A percentile compares a stretch with the other conserved stretches of the same genome.
Evolutionary conservation across 495 filamentous ascomycete species (phyloP).

Genomic region (Penicillium parvum): DNA sequence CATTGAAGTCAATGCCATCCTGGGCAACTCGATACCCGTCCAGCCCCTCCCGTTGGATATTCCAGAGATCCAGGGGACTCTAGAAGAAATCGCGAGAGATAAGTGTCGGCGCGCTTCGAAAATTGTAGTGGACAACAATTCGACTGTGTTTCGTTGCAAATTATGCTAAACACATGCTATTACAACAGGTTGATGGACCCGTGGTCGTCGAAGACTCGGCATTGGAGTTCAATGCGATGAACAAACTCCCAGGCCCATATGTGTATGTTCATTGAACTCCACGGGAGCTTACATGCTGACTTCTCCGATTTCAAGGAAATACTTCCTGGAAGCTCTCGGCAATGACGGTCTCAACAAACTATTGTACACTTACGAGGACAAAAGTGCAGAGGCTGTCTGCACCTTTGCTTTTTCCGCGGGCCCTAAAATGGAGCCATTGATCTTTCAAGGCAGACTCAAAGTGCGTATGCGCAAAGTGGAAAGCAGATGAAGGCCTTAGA

Average conservation of each 20-base stretch:
- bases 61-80: constrained; percentile 72
- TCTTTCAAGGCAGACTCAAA: constrained; percentile 75
- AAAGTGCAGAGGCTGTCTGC: constrained; percentile 81
- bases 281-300: background rate
- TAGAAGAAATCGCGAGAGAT: constrained; percentile 74
- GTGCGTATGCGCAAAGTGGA: constrained; percentile 8
- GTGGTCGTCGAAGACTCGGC: constrained; percentile 95
- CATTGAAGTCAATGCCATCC: constrained; percentile 68
- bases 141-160: background rate
- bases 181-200: constrained; percentile 64
- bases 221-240: constrained; percentile 77
- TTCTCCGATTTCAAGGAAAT: constrained; percentile 56
- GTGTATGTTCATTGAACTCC: constrained; percentile 53
- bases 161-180: background rate
- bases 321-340: constrained; percentile 74
- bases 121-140: constrained; percentile 35
- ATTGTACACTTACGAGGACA: constrained; percentile 74
- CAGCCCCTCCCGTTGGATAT: constrained; percentile 62
- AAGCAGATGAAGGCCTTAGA: background rate
- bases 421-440: constrained; percentile 65
- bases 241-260: constrained; percentile 81
- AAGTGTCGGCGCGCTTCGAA: constrained; percentile 72
- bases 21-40: constrained; percentile 59
- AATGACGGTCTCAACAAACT: constrained; percentile 77
- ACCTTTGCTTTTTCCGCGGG: constrained; percentile 82